Base-by-base conservation (phyloP, 768 basidiomycete genomes). In the Boletus rex-veris region DNA sequence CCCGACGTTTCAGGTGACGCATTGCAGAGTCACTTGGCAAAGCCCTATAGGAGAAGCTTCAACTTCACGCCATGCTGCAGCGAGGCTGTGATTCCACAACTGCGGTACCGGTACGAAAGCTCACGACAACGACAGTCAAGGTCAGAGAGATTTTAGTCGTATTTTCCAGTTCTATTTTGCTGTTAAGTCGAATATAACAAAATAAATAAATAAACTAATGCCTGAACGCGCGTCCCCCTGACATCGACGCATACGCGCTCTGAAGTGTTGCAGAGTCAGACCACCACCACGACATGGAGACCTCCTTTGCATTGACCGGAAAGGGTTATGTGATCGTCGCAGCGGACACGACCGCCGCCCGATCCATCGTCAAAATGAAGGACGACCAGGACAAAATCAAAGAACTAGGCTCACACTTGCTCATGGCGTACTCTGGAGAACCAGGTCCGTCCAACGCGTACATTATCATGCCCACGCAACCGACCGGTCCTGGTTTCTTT, bases 291-390 rank as follows among this genome's bases (percentile, higher is more conserved):
- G 61, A 58, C 54, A 95, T 97, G 92, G 93, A 97, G 68, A 89
- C 85, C 48, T 92, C 91, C 16, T 94, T 98, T 70, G 93, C 88
- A 36, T 67, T 98, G 50, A 90, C 83, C 38, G 95, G 95, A 46
- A 96, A 97, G 70, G 95, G 86, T 64, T 99, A 92, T 73, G 88
- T 92, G 52, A 82, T 99, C 58, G 75, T 99, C 62, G 93, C 95
- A 3, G 85, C 94, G 10, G 96, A 98, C 73, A 92, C 88, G 8
- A 90, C 86, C 14, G 84, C 93, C 8, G 84, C 88, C 4, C 81
- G 92, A 61, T 97, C 93, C 31, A 92, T 99, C 73, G 86, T 98
- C 68, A 96, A 94, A 75, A 97, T 98, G 93, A 97, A 98, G 77
- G 70, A 80, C 36, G 93, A 97, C 73, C 90, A 92, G 75, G 95